Evolutionary conservation across 2,329 filamentous ascomycete genomes (phyloP), one percentile per base, ranked within the genome.

Genomic region (Fusarium sororula): DNA sequence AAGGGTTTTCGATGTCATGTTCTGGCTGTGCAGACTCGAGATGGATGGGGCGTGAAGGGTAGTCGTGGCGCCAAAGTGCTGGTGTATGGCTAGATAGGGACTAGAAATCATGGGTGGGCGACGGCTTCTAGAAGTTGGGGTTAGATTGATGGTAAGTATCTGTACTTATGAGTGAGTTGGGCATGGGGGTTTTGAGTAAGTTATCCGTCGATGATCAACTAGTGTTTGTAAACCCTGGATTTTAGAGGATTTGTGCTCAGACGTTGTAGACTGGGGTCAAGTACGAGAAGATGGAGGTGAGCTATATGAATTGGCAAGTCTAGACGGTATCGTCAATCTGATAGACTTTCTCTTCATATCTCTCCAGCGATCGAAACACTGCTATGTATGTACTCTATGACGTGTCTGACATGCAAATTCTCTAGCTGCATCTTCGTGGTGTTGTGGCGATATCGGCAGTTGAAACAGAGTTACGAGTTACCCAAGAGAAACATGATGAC

Each of bases 151-250:
- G 47, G 22, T 39, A 74, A 65, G 71, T 74, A 74, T 60, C 44
- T 20, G 58, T 74, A 74, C 71, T 59, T 74, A 3, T 10, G 20
- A 30, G 50, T 50, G 44, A 62, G 35, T 35, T 68, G 48, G 17
- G n/a, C 28, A 60, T 50, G 24, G 54, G 64, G 57, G 26, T 67
- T 39, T 72, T 74, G 72, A 53, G 55, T 68, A 74, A 74, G 54
- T 62, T 41, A 17, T 37, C 63, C 63, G 71, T 62, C 3, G 28
- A 55, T 42, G 42, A 17, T 28, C 42, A 35, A 35, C 32, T 35
- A 35, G n/a, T n/a, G 26, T 20, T 39, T 35, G 5, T 42, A 30
- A 30, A 47, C 39, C 39, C 32, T 42, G 48, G 56, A 55, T 44
- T 42, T n/a, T 37, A 55, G n/a, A 66, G 30, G 20, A 39, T 38